phyloP scores from a whole-genome alignment of 345 rosid species.

The Noccaea bulbosa region DNA sequence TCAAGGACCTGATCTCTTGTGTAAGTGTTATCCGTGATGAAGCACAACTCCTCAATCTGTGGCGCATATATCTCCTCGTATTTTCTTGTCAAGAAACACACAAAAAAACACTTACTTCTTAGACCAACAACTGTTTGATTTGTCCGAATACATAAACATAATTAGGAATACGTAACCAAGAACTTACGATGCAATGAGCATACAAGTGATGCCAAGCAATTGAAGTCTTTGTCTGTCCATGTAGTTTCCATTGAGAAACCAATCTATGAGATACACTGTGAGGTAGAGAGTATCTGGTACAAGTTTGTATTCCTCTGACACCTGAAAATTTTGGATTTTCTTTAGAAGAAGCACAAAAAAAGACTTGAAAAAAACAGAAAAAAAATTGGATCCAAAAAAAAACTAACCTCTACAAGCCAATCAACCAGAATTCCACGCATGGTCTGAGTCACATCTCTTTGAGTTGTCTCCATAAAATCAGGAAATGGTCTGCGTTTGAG shows the following conservation, averaged over 20 bases:
- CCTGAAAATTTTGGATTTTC: constrained; percentile 50
- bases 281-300: constrained; percentile 87
- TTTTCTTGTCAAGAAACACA: constrained; percentile 55
- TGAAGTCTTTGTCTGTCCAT: constrained; percentile 81
- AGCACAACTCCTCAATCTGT: constrained; percentile 85
- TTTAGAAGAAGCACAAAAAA: not conserved
- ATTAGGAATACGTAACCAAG: not conserved
- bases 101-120: constrained; percentile 8
- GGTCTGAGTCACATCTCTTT: constrained; percentile 73
- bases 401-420: constrained; percentile 98
- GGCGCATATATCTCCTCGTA: constrained; percentile 92
- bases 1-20: constrained; percentile 68
- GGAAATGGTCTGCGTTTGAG: constrained; percentile 64
- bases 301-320: constrained; percentile 87
- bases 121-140: constrained; percentile 4
- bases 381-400: not conserved
- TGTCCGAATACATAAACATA: constrained; percentile 8
- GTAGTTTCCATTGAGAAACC: constrained; percentile 71
- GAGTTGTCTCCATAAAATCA: constrained; percentile 69
- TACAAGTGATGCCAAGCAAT: constrained; percentile 93
- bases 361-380: not conserved
- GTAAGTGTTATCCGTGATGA: constrained; percentile 88
- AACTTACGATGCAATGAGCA: constrained; percentile 94
- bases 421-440: constrained; percentile 92
- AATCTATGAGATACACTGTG: constrained; percentile 79